Percentiles rank a stretch among this genome's conserved stretches.
These are phyloP conservation scores for Pythium rishiriense DNA, from an alignment of 352 stramenopile species.

Conservation along the genomic window DNA sequence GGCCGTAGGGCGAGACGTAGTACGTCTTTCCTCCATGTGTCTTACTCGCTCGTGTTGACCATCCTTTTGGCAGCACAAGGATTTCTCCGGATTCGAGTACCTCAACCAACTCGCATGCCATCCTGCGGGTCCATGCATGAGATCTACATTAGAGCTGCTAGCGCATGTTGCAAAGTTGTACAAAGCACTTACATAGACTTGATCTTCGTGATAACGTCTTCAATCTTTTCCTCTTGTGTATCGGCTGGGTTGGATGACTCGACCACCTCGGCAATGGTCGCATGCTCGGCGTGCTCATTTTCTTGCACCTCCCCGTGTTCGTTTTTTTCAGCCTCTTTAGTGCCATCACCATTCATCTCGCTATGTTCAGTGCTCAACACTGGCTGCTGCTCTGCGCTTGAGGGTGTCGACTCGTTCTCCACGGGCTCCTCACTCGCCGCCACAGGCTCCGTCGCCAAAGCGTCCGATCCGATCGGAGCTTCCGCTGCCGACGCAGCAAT, in stretches of 20 bases:
- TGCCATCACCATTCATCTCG: neutral
- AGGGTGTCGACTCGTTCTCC: neutral
- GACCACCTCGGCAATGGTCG: slow-evolving; percentile 48
- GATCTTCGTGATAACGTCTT: slow-evolving; percentile 60
- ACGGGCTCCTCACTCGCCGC: neutral
- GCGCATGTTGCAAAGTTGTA: neutral
- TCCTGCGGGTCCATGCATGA: slow-evolving; percentile 24
- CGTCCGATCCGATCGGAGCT: neutral
- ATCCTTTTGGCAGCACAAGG: slow-evolving; percentile 72
- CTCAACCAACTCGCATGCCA: slow-evolving; percentile 58
- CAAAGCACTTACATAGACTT: slow-evolving; percentile 45
- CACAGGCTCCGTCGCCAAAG: neutral
- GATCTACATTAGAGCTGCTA: neutral
- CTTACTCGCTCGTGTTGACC: slow-evolving; percentile 77
- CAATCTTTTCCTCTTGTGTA: slow-evolving; percentile 62
- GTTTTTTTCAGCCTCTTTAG: neutral
- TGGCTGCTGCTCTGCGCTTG: neutral
- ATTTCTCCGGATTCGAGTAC: slow-evolving; percentile 77
- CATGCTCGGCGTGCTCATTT: slow-evolving; percentile 34
- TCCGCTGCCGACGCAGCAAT: neutral
- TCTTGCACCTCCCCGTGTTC: neutral
- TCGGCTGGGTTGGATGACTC: slow-evolving; percentile 29
- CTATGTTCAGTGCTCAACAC: neutral
- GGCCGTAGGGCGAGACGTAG: slow-evolving; percentile 80
- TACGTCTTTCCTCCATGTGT: slow-evolving; percentile 87